A percentile compares a stretch with the other conserved stretches of the same genome.
Evolutionary conservation across 2,329 filamentous ascomycete species (phyloP).

Genomic region (Penicillium sp.): DNA sequence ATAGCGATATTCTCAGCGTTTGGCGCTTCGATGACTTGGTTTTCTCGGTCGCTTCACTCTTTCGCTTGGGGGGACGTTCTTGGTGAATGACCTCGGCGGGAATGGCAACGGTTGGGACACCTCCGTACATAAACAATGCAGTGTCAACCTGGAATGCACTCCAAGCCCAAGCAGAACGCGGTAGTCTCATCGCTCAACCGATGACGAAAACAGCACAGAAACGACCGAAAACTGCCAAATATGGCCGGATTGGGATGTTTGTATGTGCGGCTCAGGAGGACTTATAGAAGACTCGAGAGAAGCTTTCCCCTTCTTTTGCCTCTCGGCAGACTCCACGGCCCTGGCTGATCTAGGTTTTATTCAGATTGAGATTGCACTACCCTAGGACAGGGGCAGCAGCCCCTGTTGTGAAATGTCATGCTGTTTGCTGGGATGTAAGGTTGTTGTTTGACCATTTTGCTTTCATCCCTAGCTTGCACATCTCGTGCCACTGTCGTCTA

Average conservation of each 20-base stretch:
- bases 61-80: not conserved
- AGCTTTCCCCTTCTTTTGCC: not conserved
- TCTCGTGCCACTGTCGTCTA: constrained; percentile 3
- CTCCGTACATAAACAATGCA: constrained; percentile 24
- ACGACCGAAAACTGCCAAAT: not conserved
- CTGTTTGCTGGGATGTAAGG: constrained; percentile 3
- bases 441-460: constrained; percentile 4
- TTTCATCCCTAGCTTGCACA: constrained; percentile 19
- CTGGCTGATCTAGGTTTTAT: not conserved
- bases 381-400: not conserved
- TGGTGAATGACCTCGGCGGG: constrained; percentile 15
- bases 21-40: constrained; percentile 9
- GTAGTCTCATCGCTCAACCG: constrained; percentile 15
- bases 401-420: not conserved
- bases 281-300: not conserved
- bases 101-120: constrained; percentile 16
- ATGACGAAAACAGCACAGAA: constrained; percentile 5
- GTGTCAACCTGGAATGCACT: constrained; percentile 25
- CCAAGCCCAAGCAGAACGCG: constrained; percentile 15
- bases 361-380: not conserved
- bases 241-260: not conserved
- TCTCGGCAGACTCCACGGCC: not conserved
- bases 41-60: constrained; percentile 3
- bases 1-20: constrained; percentile 10
- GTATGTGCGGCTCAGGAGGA: not conserved